Conservation (phyloP, 2,329 filamentous ascomycete species). For the Colletotrichum ledebouriae region DNA sequence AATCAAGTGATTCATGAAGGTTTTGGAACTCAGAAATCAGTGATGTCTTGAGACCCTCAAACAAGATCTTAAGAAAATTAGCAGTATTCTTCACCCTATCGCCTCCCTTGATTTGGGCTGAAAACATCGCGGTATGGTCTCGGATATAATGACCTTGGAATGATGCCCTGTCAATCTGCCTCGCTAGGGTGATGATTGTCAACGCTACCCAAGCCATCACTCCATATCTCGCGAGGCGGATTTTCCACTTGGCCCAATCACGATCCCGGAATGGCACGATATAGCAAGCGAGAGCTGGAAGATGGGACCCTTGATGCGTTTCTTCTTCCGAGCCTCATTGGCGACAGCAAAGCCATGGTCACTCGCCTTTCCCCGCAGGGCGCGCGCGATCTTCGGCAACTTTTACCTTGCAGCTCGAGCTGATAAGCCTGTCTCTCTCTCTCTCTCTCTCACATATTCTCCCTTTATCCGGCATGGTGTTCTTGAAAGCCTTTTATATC, state of each 20-base stretch:
- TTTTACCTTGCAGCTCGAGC: constrained; percentile 31
- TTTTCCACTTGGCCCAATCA: constrained; percentile 18
- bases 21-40: background rate
- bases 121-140: constrained; percentile 1
- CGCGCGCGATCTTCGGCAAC: constrained; percentile 17
- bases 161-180: constrained; percentile 27
- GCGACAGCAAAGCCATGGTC: constrained; percentile 9
- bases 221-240: constrained; percentile 33
- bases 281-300: constrained; percentile 12
- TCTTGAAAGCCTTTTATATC: constrained; percentile 7
- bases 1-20: background rate
- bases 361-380: constrained; percentile 26
- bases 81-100: no score
- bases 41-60: background rate
- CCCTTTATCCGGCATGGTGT: constrained; percentile 24
- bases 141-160: constrained; percentile 2
- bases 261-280: constrained; percentile 26
- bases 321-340: constrained; percentile 28
- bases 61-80: no score
- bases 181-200: constrained; percentile 21
- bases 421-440: constrained; percentile 4
- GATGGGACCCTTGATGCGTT: constrained; percentile 23
- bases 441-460: constrained; percentile 11
- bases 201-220: constrained; percentile 23
- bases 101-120: background rate